Evolutionary conservation across 1,139 yeast species (phyloP), one percentile per base, ranked within the genome.

Genomic region (Candida frijolesensis): DNA sequence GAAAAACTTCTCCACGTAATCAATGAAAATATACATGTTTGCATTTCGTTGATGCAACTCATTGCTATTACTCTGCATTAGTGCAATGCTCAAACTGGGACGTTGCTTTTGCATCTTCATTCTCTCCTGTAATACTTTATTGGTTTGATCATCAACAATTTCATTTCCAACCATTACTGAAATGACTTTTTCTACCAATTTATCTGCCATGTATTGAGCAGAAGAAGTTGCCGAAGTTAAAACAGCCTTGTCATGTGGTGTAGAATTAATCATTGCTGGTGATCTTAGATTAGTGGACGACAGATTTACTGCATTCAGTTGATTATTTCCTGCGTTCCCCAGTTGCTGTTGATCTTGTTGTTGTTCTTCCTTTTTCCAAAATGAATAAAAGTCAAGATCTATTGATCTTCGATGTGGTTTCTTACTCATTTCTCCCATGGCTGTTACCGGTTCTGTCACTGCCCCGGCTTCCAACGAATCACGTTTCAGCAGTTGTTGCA

Each of bases 141-240:
- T 66, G n/a, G 73, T 64, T 51, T 68, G 72, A 27, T 70, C 70
- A 39, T 69, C 74, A 33, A 53, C 73, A 3, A 83, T 72, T 12
- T 85, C 76, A 4, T 87, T 77, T 0, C 96, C 95, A 34, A 89
- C 70, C 4, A 91, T 84, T 84, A 88, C 83, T 29, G 82, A 72
- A 2, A 89, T 72, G 39, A 88, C 71, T 59, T 83, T 80, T 60
- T 89, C 96, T 58, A 89, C 78, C 47, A 89, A 66, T 53, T 84
- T 85, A 59, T 89, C 96, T 0, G 88, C 78, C 64, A 84, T 65
- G 52, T 50, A 53, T 15, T 54, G 52, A 16, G 53, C 43, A n/a
- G 79, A 70, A 18, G 45, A 43, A 4, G 40, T 22, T 8, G 53
- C 39, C 12, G 52, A 49, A 11, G 43, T 16, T 1, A 45, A 38